Base-by-base conservation (phyloP, 805 yeast genomes). In the Lipomyces sp. region DNA sequence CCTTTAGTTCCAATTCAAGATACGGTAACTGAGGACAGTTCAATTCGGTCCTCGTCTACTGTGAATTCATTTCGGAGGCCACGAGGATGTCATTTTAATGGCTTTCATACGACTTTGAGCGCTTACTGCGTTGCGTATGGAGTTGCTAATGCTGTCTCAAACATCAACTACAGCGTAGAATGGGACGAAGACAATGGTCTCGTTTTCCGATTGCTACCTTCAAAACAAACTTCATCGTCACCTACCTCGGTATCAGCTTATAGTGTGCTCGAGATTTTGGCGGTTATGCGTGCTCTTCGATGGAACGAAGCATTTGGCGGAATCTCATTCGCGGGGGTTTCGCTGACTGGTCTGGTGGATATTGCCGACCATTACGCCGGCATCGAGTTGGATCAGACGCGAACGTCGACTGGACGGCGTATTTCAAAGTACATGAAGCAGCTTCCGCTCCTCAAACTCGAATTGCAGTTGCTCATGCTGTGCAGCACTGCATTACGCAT, bases 51-150 rank as follows among this genome's bases (percentile, higher is more conserved):
- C 5, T 8, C 45, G 4, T 18, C 8, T 3, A 39, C 28, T 5
- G 31, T 16, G 14, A 31, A 40, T 28, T 34, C 39, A 16, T n/a
- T n/a, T n/a, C n/a, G n/a, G n/a, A n/a, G n/a, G n/a, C n/a, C n/a
- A n/a, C 39, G 43, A 4, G 18, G 42, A 4, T 45, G 47, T 28
- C 55, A 55, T 28, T 22, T 42, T 21, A 52, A 52, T 23, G 59
- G 61, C 4, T 60, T 60, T 47, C 54, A 55, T 39, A 54, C 58
- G 48, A 60, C 63, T 21, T 47, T 60, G 16, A 47, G 52, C 4
- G 63, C 63, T 1, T 58, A 60, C 45, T 60, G 61, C 31, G 57
- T 59, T 19, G 63, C 63, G 2, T 59, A 49, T 37, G 58, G 61
- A 14, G 47, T 59, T 18, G 48, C 57, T 1, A 40, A 45, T 11